phyloP scores from a whole-genome alignment of 192 early-diverging fungal species.

The Gryganskiella cystojenkinii region DNA sequence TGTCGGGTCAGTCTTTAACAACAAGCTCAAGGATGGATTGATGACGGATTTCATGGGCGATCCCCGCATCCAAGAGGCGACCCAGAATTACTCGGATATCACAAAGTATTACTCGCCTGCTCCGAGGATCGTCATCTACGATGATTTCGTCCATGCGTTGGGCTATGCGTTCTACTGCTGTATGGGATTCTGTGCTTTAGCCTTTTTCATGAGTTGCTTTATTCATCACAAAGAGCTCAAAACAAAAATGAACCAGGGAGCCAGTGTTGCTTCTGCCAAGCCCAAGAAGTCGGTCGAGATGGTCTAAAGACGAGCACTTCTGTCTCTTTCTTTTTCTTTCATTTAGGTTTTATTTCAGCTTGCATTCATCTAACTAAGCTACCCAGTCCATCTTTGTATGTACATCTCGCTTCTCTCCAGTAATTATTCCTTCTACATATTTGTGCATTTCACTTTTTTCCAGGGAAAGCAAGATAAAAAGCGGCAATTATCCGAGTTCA shows the following conservation, averaged over 20 bases:
- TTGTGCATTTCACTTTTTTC: too few species aligned
- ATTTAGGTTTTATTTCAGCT: too few species aligned
- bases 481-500: too few species aligned
- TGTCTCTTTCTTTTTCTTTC: not conserved
- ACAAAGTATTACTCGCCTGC: slow-evolving; percentile 1
- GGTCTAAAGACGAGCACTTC: slow-evolving; percentile 6
- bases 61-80: not conserved
- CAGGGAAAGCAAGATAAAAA: too few species aligned
- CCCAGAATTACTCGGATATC: slow-evolving; percentile 5
- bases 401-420: not conserved
- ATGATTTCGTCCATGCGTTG: slow-evolving; percentile 21
- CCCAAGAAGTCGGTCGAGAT: slow-evolving; percentile 46
- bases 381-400: not conserved
- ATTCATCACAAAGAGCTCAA: slow-evolving; percentile 52
- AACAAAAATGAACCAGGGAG: slow-evolving; percentile 42
- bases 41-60: slow-evolving; percentile 12
- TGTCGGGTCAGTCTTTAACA: slow-evolving; percentile 50
- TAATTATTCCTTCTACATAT: not conserved
- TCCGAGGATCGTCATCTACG: slow-evolving; percentile 19
- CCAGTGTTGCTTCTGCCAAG: too few species aligned
- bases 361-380: not conserved
- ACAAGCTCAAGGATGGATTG: slow-evolving; percentile 20
- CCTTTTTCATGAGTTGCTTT: slow-evolving; percentile 38
- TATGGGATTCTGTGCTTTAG: slow-evolving; percentile 31
- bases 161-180: slow-evolving; percentile 43